Evolutionary conservation across 2,329 filamentous ascomycete genomes (phyloP), one percentile per base, ranked within the genome.

Genomic region (Fusarium miscanthi): DNA sequence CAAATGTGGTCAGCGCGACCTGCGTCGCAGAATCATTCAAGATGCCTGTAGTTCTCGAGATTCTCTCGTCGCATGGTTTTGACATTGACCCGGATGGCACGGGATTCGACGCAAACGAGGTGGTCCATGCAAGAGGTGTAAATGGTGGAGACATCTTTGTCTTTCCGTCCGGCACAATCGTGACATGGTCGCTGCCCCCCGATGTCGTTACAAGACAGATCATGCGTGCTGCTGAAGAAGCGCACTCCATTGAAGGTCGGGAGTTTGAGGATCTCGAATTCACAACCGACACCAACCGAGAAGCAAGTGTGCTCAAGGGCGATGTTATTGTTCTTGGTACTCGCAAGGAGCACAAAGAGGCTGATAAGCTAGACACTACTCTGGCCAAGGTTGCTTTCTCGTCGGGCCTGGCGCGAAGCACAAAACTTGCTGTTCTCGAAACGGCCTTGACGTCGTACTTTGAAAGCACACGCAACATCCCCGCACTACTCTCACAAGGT

Each of bases 341-440:
- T 4, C 92, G 92, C 70, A 81, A 84, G 41, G 86, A 88, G 45
- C 70, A 78, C 64, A 74, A 81, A n/a, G 81, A 83, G 25, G 83
- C 83, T 48, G 84, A 85, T 74, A 82, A 80, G 14, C 80, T 88
- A 16, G 87, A 88, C 76, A 89, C 85, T 3, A 93, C 95, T 4
- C 87, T 98, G 19, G 94, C 95, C 75, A 98, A 98, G 80, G 95
- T 98, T 70, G 96, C 96, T 46, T 98, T 98, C 81, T 98, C 95
- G 1, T 98, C 94, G 2, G 95, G 95, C 4, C 88, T 99, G 14
- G 95, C 96, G 9, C 89, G 96, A 59, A 96, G 93, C 77, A 98
- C 96, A 10, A 98, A 98, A 81, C 88, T 99, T 17, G 95, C 94
- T 41, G 94, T 97, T 6, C 88, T 99, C 27, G 96, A 99, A 82